phyloP scores from a whole-genome alignment of 1,284 basidiomycete species.

The Cryptococcus wingfieldii region DNA sequence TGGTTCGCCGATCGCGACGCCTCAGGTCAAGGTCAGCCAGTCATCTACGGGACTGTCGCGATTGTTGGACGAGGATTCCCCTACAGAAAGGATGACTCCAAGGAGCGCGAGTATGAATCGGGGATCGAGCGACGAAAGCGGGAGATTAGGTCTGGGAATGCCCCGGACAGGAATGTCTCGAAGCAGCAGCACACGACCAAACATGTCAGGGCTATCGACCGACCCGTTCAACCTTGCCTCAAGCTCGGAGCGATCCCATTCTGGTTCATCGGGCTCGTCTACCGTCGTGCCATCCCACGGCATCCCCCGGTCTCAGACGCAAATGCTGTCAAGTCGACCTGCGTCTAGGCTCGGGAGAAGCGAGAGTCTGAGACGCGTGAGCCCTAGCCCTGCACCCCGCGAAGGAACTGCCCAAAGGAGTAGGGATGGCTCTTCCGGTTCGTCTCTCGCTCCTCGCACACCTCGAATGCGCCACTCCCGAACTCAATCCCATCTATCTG shows the following conservation, averaged over 20 bases:
- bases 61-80: conserved; percentile 12
- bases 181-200: conserved; percentile 13
- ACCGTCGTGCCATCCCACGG: conserved; percentile 19
- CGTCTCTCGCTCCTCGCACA: background rate
- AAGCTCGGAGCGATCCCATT: conserved; percentile 11
- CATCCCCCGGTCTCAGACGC: background rate
- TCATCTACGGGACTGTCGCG: conserved; percentile 11
- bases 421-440: background rate
- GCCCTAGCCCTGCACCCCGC: conserved; percentile 15
- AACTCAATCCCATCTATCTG: conserved; percentile 31
- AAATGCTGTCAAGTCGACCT: background rate
- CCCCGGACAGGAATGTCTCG: conserved; percentile 13
- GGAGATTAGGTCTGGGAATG: conserved; percentile 9
- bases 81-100: conserved; percentile 7
- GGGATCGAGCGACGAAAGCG: background rate
- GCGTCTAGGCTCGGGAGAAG: background rate
- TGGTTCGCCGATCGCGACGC: conserved; percentile 18
- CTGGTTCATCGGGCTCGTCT: conserved; percentile 25
- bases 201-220: background rate
- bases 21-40: conserved; percentile 5
- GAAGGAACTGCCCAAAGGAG: conserved; percentile 5
- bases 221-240: conserved; percentile 13
- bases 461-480: conserved; percentile 27
- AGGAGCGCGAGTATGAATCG: conserved; percentile 3
- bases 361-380: conserved; percentile 13